Percentiles rank a stretch among this genome's conserved stretches.
Conservation (phyloP, 2,329 filamentous ascomycete species). For the Periconia sp. region DNA sequence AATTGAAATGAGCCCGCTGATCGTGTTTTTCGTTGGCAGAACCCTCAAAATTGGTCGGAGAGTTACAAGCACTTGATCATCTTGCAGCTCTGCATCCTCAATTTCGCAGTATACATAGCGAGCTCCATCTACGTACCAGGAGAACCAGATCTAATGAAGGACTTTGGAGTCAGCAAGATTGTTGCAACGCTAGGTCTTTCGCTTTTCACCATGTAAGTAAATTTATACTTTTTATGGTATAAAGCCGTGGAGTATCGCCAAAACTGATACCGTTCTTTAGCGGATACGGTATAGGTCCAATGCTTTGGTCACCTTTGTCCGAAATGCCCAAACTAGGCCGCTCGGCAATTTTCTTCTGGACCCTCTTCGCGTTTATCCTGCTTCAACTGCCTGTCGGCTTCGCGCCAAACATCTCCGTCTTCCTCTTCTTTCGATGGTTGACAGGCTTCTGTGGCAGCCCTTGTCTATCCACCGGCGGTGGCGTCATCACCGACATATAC, state of each 20-base stretch:
- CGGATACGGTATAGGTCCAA: constrained; percentile 62
- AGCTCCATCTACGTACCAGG: constrained; percentile 49
- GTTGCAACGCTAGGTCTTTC: constrained; percentile 77
- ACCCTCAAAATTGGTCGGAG: constrained; percentile 30
- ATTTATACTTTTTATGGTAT: neutral
- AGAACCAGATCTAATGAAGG: constrained; percentile 46
- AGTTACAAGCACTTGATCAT: constrained; percentile 13
- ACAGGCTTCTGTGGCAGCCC: constrained; percentile 28
- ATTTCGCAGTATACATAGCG: constrained; percentile 57
- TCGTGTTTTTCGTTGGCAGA: constrained; percentile 5
- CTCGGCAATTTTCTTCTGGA: constrained; percentile 49
- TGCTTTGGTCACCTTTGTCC: constrained; percentile 54
- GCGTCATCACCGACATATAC: constrained; percentile 31
- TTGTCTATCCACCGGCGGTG: constrained; percentile 27
- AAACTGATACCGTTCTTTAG: neutral
- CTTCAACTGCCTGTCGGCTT: constrained; percentile 65
- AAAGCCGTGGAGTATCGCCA: neutral
- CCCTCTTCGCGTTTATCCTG: constrained; percentile 66
- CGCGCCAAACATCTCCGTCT: constrained; percentile 59
- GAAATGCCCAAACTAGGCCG: constrained; percentile 57
- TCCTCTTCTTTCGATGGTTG: constrained; percentile 53
- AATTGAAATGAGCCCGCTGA: neutral
- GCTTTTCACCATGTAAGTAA: constrained; percentile 64
- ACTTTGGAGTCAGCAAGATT: constrained; percentile 53
- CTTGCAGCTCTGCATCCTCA: constrained; percentile 44